phyloP scores from a whole-genome alignment of 1,139 yeast species.

The Taphrina sp. region DNA sequence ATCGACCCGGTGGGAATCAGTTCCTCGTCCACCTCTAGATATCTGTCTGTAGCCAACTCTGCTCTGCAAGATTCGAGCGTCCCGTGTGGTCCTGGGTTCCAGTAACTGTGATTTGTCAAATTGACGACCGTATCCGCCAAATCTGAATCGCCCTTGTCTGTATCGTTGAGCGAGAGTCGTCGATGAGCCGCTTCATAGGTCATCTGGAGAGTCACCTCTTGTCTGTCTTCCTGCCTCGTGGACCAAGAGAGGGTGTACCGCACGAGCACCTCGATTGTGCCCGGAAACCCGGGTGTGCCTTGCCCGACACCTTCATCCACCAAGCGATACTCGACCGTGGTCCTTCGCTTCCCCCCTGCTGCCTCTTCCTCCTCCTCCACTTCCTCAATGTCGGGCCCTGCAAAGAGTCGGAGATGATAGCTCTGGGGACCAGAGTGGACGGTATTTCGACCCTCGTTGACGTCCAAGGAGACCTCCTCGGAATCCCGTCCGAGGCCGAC shows the following conservation, averaged over 20 bases:
- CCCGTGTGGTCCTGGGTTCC: slow-evolving; percentile 39
- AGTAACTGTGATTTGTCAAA: slow-evolving; percentile 63
- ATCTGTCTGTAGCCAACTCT: slow-evolving; percentile 43
- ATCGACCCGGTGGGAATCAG: slow-evolving; percentile 56
- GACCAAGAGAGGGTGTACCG: slow-evolving; percentile 35
- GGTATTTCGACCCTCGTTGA: slow-evolving; percentile 51
- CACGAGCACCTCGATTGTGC: slow-evolving; percentile 35
- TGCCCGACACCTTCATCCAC: slow-evolving; percentile 33
- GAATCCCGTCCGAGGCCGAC: slow-evolving; percentile 49
- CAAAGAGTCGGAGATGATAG: slow-evolving; percentile 51
- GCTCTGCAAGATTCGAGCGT: slow-evolving; percentile 43
- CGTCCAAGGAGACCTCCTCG: slow-evolving; percentile 47
- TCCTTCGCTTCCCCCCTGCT: too few relatives aligned
- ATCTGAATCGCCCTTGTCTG: slow-evolving; percentile 31
- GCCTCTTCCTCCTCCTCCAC: neutral
- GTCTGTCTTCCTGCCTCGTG: slow-evolving; percentile 26
- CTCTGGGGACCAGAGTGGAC: slow-evolving; percentile 58
- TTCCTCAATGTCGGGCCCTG: slow-evolving; percentile 6
- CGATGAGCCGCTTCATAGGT: slow-evolving; percentile 35
- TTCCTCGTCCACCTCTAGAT: slow-evolving; percentile 47
- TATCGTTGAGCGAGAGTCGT: too few relatives aligned
- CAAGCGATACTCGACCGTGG: slow-evolving; percentile 31
- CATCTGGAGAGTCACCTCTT: slow-evolving; percentile 34
- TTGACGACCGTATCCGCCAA: slow-evolving; percentile 51
- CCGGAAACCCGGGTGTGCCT: slow-evolving; percentile 37